These are phyloP conservation scores for Mycena vitilis DNA, from an alignment of 768 basidiomycete genomes.

Conservation along the genomic window DNA sequence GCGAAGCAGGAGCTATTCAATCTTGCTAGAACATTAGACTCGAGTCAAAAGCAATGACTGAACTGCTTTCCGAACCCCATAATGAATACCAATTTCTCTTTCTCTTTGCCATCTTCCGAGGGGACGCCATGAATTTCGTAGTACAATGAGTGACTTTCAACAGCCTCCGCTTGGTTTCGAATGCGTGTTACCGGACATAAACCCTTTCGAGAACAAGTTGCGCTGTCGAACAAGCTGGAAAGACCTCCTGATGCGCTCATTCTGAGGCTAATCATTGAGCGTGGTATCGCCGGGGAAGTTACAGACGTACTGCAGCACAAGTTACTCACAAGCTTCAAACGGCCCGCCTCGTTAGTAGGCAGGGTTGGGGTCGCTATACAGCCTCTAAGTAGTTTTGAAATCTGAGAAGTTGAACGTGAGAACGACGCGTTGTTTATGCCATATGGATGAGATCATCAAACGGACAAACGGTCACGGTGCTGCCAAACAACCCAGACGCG, in stretches of 20 bases:
- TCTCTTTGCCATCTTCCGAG: slow-evolving; percentile 57
- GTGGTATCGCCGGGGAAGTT: neutral
- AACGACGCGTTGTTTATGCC: no score
- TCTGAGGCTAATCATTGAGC: neutral
- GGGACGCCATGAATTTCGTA: slow-evolving; percentile 76
- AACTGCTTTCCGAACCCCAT: slow-evolving; percentile 46
- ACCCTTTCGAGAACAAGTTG: slow-evolving; percentile 74
- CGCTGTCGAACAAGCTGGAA: slow-evolving; percentile 62
- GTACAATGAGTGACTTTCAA: slow-evolving; percentile 81
- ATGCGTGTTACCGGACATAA: slow-evolving; percentile 69
- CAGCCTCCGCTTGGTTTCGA: slow-evolving; percentile 50
- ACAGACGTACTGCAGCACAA: neutral
- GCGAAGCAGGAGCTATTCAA: slow-evolving; percentile 72
- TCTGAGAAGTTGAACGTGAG: no score
- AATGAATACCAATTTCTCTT: slow-evolving; percentile 78
- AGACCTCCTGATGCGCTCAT: slow-evolving; percentile 1
- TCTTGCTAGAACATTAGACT: slow-evolving; percentile 45
- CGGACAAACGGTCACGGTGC: neutral
- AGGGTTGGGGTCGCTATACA: no score
- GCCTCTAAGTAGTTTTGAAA: no score
- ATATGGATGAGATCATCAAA: no score
- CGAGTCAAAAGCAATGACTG: slow-evolving; percentile 17
- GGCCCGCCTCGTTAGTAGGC: no score
- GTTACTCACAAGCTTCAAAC: no score
- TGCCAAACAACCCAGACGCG: neutral